Evolutionary conservation across 257 asterid genomes (phyloP).

Genomic region (Salvia miltiorrhiza): DNA sequence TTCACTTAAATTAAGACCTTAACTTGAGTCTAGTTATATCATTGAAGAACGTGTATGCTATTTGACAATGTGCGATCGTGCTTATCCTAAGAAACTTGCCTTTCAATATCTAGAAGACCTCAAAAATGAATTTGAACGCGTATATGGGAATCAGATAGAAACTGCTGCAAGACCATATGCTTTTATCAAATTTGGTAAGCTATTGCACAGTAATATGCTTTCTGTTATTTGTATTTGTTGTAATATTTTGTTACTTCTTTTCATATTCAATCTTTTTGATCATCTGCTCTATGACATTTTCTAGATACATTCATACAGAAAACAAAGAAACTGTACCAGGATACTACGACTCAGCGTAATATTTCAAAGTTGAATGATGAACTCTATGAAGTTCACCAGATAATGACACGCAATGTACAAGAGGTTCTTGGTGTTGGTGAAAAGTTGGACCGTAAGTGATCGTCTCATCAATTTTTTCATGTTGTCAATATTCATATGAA

Average conservation of each 20-base stretch:
- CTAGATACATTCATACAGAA: constrained; percentile 86
- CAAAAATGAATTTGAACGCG: constrained; percentile 84
- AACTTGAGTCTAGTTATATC: constrained; percentile 62
- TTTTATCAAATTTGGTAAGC: constrained; percentile 85
- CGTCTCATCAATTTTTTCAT: constrained; percentile 6
- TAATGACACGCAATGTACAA: constrained; percentile 97
- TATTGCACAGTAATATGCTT: neutral
- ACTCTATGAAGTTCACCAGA: constrained; percentile 98
- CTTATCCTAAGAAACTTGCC: constrained; percentile 93
- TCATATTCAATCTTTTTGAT: neutral
- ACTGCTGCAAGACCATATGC: constrained; percentile 99
- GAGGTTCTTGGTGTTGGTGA: constrained; percentile 99
- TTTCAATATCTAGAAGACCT: constrained; percentile 95
- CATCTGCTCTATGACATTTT: constrained; percentile 12
- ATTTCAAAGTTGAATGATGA: constrained; percentile 89
- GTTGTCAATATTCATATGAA: neutral
- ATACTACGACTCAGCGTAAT: constrained; percentile 89
- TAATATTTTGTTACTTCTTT: neutral
- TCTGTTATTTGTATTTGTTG: constrained; percentile 2
- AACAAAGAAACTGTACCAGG: constrained; percentile 91
- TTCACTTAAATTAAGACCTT: constrained; percentile 33
- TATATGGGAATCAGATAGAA: constrained; percentile 81
- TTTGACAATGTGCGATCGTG: constrained; percentile 92
- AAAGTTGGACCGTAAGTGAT: constrained; percentile 88
- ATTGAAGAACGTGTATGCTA: constrained; percentile 91